phyloP scores from a whole-genome alignment of 176 grass and related monocot species.

The Aechmea fasciata region DNA sequence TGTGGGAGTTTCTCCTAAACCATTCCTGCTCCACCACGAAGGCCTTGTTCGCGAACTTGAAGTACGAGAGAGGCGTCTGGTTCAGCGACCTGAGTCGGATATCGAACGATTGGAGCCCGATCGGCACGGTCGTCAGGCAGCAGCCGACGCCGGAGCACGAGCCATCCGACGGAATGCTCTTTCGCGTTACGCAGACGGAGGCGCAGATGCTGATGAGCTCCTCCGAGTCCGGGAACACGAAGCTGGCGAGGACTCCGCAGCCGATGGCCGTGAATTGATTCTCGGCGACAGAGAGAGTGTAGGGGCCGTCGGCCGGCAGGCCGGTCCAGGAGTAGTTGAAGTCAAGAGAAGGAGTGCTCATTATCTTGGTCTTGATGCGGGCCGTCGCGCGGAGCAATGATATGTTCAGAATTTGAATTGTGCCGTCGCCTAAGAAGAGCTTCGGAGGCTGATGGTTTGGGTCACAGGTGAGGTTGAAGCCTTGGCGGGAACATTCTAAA shows the following conservation, averaged over 20 bases:
- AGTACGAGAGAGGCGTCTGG: background rate
- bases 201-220: background rate
- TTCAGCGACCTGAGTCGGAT: background rate
- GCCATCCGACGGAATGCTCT: background rate
- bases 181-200: background rate
- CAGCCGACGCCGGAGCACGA: background rate
- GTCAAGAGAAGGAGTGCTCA: background rate
- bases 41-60: background rate
- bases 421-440: background rate
- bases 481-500: background rate
- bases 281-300: background rate
- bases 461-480: constrained; percentile 23
- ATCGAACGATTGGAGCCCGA: background rate
- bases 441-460: constrained; percentile 1
- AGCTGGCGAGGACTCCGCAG: background rate
- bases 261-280: background rate
- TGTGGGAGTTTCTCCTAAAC: background rate
- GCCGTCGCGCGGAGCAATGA: background rate
- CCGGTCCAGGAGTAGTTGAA: background rate
- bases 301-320: background rate
- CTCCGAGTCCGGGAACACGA: background rate
- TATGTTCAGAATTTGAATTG: background rate
- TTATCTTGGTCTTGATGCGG: background rate
- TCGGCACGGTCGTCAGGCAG: background rate
- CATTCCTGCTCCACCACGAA: constrained; percentile 22